Evolutionary conservation across 495 filamentous ascomycete genomes (phyloP).

Genomic region (Aspergillus panamensis): DNA sequence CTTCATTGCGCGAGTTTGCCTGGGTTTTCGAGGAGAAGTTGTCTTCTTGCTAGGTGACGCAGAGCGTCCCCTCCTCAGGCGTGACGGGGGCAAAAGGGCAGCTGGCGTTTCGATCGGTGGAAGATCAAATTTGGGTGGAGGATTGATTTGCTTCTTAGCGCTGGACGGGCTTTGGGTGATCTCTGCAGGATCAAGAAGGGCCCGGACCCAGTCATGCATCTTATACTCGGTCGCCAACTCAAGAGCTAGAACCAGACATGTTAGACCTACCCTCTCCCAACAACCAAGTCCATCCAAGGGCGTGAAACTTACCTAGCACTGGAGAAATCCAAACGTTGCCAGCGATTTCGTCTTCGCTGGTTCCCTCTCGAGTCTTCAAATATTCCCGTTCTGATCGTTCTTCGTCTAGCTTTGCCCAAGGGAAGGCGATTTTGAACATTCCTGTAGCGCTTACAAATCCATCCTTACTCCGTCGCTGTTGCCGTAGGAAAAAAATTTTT

Average conservation of each 20-base stretch:
- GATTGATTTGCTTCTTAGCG: conserved; percentile 61
- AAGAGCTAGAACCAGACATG: conserved; percentile 53
- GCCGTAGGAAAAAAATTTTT: neutral
- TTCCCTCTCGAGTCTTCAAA: conserved; percentile 70
- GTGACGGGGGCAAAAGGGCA: conserved; percentile 35
- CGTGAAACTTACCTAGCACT: conserved; percentile 57
- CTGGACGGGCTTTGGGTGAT: conserved; percentile 57
- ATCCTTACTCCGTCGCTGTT: conserved; percentile 82
- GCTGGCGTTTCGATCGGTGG: conserved; percentile 43
- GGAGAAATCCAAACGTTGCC: conserved; percentile 96
- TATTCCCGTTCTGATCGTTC: conserved; percentile 84
- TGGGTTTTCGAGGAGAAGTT: conserved; percentile 69
- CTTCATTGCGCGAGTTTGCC: conserved; percentile 56
- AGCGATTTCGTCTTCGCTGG: conserved; percentile 86
- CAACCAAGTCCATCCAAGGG: neutral
- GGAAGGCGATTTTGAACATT: conserved; percentile 99
- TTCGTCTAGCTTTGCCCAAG: conserved; percentile 80
- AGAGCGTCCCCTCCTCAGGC: conserved; percentile 50
- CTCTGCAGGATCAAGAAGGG: conserved; percentile 75
- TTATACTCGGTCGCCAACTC: conserved; percentile 77
- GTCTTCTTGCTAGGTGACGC: conserved; percentile 58
- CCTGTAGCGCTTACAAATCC: conserved; percentile 93
- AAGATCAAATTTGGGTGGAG: conserved; percentile 64
- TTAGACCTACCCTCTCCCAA: conserved; percentile 5
- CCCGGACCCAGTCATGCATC: conserved; percentile 83